Conservation (phyloP, 2,329 filamentous ascomycete genomes). For the Westerdykella sp. region DNA sequence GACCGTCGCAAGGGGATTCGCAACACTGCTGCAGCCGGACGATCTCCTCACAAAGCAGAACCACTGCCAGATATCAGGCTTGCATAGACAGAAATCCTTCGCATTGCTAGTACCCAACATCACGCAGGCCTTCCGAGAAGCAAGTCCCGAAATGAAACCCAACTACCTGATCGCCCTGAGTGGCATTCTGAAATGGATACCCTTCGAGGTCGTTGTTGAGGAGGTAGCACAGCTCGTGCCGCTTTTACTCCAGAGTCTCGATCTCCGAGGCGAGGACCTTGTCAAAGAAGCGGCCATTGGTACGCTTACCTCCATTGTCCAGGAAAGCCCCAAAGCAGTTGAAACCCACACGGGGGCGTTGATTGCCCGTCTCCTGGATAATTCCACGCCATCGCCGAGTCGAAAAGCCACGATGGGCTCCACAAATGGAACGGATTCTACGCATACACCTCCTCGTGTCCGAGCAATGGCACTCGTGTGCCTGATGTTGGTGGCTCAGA, state of each 20-base stretch:
- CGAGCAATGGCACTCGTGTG: conserved; percentile 45
- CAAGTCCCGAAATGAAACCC: conserved; percentile 45
- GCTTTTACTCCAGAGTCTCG: conserved; percentile 57
- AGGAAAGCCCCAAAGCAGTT: conserved; percentile 49
- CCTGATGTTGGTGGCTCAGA: conserved; percentile 43
- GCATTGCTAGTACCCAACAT: conserved; percentile 53
- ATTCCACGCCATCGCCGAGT: conserved; percentile 18
- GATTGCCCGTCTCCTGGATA: conserved; percentile 51
- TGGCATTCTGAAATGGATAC: conserved; percentile 54
- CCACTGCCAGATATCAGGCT: conserved; percentile 54
- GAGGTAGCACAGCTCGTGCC: conserved; percentile 54
- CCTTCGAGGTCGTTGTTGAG: conserved; percentile 54
- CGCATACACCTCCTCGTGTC: conserved; percentile 36
- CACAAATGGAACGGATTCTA: conserved; percentile 3
- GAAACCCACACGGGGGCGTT: conserved; percentile 54
- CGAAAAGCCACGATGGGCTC: not conserved
- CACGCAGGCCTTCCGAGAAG: conserved; percentile 46
- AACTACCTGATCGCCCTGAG: conserved; percentile 60
- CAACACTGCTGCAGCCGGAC: conserved; percentile 54
- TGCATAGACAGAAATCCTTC: conserved; percentile 60
- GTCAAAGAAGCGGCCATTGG: conserved; percentile 57
- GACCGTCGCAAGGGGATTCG: conserved; percentile 52
- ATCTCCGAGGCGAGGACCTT: conserved; percentile 46
- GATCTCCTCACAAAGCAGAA: conserved; percentile 56
- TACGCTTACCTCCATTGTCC: conserved; percentile 53